Evolutionary conservation across 78 protist species (phyloP).

Genomic region (Pelomyxa schiedti): DNA sequence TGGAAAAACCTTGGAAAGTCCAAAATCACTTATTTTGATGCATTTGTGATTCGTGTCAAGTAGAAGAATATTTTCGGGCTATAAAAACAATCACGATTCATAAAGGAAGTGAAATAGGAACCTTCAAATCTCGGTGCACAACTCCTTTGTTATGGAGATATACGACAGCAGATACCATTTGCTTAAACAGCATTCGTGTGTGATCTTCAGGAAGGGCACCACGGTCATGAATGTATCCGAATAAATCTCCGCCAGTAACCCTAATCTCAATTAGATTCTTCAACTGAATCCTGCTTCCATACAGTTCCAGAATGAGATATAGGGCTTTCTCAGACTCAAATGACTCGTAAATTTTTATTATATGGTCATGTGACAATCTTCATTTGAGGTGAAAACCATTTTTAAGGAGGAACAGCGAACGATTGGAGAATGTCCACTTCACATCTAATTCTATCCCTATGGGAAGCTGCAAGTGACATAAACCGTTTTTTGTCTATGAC

Average conservation of each 20-base stretch:
- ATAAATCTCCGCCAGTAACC: conserved; percentile 21
- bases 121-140: conserved; percentile 49
- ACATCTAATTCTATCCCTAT: neutral
- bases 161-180: conserved; percentile 29
- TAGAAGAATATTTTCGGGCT: neutral
- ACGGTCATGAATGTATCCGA: neutral
- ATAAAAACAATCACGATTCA: no score
- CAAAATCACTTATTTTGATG: neutral
- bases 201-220: conserved; percentile 16
- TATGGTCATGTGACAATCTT: conserved; percentile 25
- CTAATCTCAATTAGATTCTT: no score
- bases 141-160: conserved; percentile 40
- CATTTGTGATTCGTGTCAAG: neutral
- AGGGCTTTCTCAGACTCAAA: conserved; percentile 25
- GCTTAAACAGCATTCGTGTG: conserved; percentile 23
- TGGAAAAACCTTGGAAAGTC: neutral
- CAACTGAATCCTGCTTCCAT: neutral
- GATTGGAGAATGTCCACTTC: conserved; percentile 39
- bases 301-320: conserved; percentile 39
- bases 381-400: no score
- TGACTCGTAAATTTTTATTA: conserved; percentile 41
- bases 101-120: no score
- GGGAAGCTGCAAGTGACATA: neutral
- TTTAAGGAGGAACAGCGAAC: no score
- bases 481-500: neutral